Percentiles rank a stretch among this genome's conserved stretches.
phyloP scores from a whole-genome alignment of 257 asterid species.

The Linaria vulgaris region DNA sequence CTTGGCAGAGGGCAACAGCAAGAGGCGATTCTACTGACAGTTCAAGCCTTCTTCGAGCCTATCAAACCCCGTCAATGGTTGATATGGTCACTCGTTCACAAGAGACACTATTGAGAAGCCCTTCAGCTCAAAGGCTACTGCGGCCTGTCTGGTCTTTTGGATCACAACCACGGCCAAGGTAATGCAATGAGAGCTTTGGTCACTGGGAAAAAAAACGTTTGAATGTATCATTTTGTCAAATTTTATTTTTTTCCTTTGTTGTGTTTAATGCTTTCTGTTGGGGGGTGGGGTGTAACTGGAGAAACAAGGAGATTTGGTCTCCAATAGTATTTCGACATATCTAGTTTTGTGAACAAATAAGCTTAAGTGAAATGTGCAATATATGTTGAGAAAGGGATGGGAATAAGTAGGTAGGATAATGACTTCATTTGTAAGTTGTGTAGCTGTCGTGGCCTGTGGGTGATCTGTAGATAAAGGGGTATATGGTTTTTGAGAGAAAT shows the following conservation, averaged over 20 bases:
- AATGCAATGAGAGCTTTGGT: conserved; percentile 5
- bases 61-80: conserved; percentile 90
- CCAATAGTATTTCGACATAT: background rate
- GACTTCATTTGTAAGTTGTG: conserved; percentile 31
- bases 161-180: conserved; percentile 59
- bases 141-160: conserved; percentile 62
- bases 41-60: conserved; percentile 74
- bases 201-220: background rate
- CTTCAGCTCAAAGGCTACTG: conserved; percentile 58
- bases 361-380: conserved; percentile 26
- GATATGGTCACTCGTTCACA: conserved; percentile 96
- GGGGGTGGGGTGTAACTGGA: conserved; percentile 17
- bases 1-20: conserved; percentile 99
- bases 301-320: conserved; percentile 14
- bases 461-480: conserved; percentile 49
- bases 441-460: conserved; percentile 45
- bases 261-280: conserved; percentile 22
- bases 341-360: conserved; percentile 38
- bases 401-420: conserved; percentile 29
- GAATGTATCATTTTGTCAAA: background rate
- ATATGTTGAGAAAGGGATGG: conserved; percentile 35
- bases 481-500: conserved; percentile 36
- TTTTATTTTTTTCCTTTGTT: background rate
- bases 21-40: conserved; percentile 86
- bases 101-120: conserved; percentile 55